phyloP scores from a whole-genome alignment of 805 yeast genomes.

The Candida suzukii region DNA sequence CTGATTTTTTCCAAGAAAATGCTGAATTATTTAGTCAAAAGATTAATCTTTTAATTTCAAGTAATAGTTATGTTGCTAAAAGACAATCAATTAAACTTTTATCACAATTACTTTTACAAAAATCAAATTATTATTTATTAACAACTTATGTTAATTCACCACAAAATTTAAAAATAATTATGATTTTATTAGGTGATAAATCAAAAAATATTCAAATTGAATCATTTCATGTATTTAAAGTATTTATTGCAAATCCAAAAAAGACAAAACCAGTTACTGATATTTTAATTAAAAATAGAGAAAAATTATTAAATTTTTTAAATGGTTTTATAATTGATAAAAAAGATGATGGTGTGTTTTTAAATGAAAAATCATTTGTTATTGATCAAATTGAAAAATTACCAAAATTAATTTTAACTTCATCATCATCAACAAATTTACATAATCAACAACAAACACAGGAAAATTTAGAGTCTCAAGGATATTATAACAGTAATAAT shows the following conservation, averaged over 20 bases:
- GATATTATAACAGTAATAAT: no score
- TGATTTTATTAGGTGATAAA: constrained; percentile 82
- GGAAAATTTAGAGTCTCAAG: neutral
- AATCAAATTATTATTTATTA: constrained; percentile 68
- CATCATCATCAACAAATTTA: constrained; percentile 4
- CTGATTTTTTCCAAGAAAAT: constrained; percentile 61
- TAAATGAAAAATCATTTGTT: constrained; percentile 77
- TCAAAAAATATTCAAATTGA: constrained; percentile 85
- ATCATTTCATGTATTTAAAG: constrained; percentile 89
- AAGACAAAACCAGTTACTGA: constrained; percentile 76
- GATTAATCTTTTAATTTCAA: constrained; percentile 65
- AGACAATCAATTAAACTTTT: constrained; percentile 81
- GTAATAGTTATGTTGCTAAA: constrained; percentile 84
- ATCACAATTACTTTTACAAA: constrained; percentile 61
- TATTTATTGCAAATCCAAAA: constrained; percentile 93
- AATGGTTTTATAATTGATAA: constrained; percentile 55
- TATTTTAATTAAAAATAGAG: constrained; percentile 77
- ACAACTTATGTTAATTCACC: constrained; percentile 72
- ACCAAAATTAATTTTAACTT: constrained; percentile 44
- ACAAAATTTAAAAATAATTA: constrained; percentile 75
- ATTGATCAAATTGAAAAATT: constrained; percentile 64
- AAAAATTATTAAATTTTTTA: constrained; percentile 64
- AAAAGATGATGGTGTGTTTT: constrained; percentile 57
- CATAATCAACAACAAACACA: neutral
- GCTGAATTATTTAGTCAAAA: constrained; percentile 49